These are phyloP conservation scores for Meira miltonrushii DNA, from an alignment of 1,284 basidiomycete genomes.

Conservation along the genomic window DNA sequence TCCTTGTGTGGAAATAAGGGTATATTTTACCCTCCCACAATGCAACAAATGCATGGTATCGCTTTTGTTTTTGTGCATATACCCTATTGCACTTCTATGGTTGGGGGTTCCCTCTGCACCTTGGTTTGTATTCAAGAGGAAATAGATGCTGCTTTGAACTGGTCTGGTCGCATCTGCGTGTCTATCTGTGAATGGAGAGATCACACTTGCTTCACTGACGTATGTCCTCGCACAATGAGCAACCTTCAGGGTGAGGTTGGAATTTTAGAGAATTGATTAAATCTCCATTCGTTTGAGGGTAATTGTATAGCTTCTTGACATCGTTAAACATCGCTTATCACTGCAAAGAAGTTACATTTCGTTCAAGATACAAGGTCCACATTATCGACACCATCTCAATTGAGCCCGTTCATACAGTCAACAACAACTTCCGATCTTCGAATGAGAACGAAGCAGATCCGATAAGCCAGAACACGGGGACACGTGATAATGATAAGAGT, in stretches of 20 bases:
- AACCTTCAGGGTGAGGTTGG: slow-evolving; percentile 19
- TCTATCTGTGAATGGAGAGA: slow-evolving; percentile 25
- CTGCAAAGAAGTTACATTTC: no score
- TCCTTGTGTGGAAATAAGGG: slow-evolving; percentile 27
- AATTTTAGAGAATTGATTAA: neutral
- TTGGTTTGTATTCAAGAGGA: slow-evolving; percentile 23
- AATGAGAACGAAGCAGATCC: no score
- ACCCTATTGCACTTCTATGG: slow-evolving; percentile 19
- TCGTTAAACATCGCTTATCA: no score
- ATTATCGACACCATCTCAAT: no score
- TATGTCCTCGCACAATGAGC: slow-evolving; percentile 28
- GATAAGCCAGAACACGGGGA: no score
- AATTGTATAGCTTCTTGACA: neutral
- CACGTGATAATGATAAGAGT: no score
- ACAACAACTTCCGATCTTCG: no score
- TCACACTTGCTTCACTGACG: slow-evolving; percentile 17
- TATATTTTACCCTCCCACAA: slow-evolving; percentile 28
- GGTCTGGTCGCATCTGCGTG: slow-evolving; percentile 16
- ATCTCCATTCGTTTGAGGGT: neutral
- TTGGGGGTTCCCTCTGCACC: slow-evolving; percentile 12
- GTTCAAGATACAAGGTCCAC: no score
- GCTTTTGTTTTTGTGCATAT: slow-evolving; percentile 23
- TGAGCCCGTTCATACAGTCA: no score
- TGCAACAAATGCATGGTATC: slow-evolving; percentile 34
- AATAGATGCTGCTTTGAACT: slow-evolving; percentile 30